These are phyloP conservation scores for Sutorius australiensis DNA, from an alignment of 768 basidiomycete genomes.

Conservation along the genomic window DNA sequence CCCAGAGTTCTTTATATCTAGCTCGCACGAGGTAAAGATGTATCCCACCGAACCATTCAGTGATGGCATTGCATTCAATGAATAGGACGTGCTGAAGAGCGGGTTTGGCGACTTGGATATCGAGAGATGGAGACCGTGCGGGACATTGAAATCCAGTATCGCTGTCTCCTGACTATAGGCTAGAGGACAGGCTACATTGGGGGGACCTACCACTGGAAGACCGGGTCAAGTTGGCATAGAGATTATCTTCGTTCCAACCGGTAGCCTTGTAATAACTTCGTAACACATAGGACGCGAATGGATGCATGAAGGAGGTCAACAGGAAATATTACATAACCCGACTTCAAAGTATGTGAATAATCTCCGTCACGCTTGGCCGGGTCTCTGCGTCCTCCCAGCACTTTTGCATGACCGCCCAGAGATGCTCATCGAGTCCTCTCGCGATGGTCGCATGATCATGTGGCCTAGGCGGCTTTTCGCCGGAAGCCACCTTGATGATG, in stretches of 20 bases:
- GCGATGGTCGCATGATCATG: conserved; percentile 28
- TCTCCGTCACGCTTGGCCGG: conserved; percentile 40
- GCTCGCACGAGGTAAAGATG: conserved; percentile 84
- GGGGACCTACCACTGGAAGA: conserved; percentile 72
- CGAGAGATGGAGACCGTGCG: conserved; percentile 72
- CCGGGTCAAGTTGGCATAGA: conserved; percentile 85
- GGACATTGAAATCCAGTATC: conserved; percentile 88
- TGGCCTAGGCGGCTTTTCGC: conserved; percentile 44
- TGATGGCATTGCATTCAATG: conserved; percentile 90
- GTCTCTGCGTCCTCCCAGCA: conserved; percentile 42
- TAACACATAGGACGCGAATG: conserved; percentile 84
- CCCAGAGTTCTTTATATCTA: conserved; percentile 66
- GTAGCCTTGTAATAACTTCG: conserved; percentile 89
- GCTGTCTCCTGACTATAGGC: conserved; percentile 42
- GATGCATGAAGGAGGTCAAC: conserved; percentile 53
- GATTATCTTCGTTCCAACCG: conserved; percentile 96
- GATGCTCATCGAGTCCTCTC: conserved; percentile 43
- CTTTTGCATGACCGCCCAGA: conserved; percentile 42
- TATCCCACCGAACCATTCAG: conserved; percentile 91
- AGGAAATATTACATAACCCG: conserved; percentile 16
- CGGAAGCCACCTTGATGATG: conserved; percentile 39
- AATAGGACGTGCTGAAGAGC: conserved; percentile 85
- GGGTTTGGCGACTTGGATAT: conserved; percentile 87
- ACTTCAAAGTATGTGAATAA: conserved; percentile 23
- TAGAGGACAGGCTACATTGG: neutral